Base-by-base conservation (phyloP, 768 basidiomycete genomes). In the Coprinopsis marcescibilis region DNA sequence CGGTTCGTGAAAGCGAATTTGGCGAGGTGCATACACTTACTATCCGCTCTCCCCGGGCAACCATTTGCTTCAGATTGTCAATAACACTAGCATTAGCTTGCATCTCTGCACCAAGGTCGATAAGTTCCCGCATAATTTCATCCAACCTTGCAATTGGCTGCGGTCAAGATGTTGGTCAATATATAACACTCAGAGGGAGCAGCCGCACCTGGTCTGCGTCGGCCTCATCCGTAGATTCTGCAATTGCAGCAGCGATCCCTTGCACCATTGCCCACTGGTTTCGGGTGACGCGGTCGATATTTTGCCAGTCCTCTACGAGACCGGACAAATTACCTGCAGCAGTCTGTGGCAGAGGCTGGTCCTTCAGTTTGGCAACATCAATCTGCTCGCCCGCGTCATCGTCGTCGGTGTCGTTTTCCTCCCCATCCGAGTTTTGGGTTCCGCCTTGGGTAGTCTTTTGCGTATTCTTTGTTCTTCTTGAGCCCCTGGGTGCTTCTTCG, bases 61-160 rank as follows among this genome's bases (percentile, higher is more conserved):
- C 60, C 30, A 66, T 61, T 53, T 87, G 80, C 30, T 81, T 66
- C 5, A 91, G 63, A 6, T 70, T 71, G 24, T 71, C 68, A 38
- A 91, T 62, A 4, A 72, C 66, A 21, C 69, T 52, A 46, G 75
- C 73, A 52, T 89, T 81, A 3, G 70, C 64, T 13, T 61, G 64
- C 68, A 89, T 78, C 55, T 83, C 78, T 2, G 73, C 65, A 37
- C 78, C 70, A 12, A 85, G 71, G 55, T 90, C 86, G 19, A 92
- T 66, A 2, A 87, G 67, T 36, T 76, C 70, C 56, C 75, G 81
- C 77, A 91, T 85, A 39, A 83, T 68, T 17, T 38, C 30, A 48
- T 94, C 89, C 3, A 92, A 69, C 51, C 78, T 71, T 15, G 62
- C 64, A 19, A 88, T 58, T 26, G 71, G 69, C 85, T 86, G 48